Percentiles rank a stretch among this genome's conserved stretches.
phyloP scores from a whole-genome alignment of 768 basidiomycete genomes.

The Suillus placidus region DNA sequence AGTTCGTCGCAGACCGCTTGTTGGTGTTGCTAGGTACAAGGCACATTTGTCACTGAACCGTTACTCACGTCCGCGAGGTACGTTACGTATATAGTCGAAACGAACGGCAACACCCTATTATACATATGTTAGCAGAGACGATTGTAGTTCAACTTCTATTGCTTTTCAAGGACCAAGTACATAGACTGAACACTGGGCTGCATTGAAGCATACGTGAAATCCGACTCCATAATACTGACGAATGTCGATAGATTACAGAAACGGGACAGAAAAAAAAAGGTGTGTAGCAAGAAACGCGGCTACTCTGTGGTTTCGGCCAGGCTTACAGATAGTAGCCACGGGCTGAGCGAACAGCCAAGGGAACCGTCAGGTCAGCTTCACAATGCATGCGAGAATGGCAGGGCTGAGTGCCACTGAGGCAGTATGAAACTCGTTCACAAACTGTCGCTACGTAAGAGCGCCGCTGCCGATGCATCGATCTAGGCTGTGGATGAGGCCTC shows the following conservation, averaged over 20 bases:
- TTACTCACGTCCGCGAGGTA: no score
- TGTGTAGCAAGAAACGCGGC: background rate
- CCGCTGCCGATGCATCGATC: slow-evolving; percentile 21
- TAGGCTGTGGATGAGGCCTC: slow-evolving; percentile 17
- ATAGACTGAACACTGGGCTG: background rate
- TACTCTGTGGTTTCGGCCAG: slow-evolving; percentile 3
- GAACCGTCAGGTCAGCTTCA: slow-evolving; percentile 2
- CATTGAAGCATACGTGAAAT: background rate
- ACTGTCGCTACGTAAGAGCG: slow-evolving; percentile 21
- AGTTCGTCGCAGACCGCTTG: no score
- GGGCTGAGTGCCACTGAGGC: slow-evolving; percentile 3
- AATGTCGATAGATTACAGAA: background rate
- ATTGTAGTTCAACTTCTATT: background rate
- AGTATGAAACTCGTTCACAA: slow-evolving; percentile 5
- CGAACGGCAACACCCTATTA: no score
- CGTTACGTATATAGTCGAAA: no score
- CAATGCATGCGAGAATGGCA: slow-evolving; percentile 5
- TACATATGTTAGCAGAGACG: background rate
- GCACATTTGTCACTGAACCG: no score
- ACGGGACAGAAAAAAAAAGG: background rate
- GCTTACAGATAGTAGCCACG: background rate
- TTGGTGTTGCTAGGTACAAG: no score
- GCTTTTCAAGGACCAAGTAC: background rate
- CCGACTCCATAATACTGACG: background rate
- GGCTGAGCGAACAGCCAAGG: background rate